Evolutionary conservation across 495 filamentous ascomycete genomes (phyloP).

Genomic region (Xylaria castorea): DNA sequence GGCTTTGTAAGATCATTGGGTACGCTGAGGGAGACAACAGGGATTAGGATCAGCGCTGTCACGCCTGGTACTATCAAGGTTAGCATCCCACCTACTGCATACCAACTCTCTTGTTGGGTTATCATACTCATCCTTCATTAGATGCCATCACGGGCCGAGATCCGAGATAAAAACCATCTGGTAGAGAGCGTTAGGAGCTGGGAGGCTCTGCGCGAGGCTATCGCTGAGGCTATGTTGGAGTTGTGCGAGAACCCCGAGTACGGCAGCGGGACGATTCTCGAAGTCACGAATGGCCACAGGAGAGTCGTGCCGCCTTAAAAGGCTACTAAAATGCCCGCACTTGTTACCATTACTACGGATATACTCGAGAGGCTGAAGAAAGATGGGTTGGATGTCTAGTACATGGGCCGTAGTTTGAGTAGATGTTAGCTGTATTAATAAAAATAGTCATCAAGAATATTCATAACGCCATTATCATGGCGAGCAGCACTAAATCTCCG

Average conservation of each 20-base stretch:
- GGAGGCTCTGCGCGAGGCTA: slow-evolving; percentile 21
- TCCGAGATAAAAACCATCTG: slow-evolving; percentile 67
- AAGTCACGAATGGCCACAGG: slow-evolving; percentile 62
- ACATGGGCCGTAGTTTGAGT: background rate
- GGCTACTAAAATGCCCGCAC: background rate
- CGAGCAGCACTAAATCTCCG: background rate
- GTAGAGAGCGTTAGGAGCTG: slow-evolving; percentile 33
- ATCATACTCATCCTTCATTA: slow-evolving; percentile 27
- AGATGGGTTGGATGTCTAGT: slow-evolving; percentile 6
- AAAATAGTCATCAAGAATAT: too few relatives aligned
- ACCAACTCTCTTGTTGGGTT: background rate
- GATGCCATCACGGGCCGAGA: slow-evolving; percentile 70
- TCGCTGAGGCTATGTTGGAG: slow-evolving; percentile 31
- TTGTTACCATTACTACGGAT: background rate
- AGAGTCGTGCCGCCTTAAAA: slow-evolving; percentile 58
- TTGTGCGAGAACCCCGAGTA: slow-evolving; percentile 28
- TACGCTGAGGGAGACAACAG: slow-evolving; percentile 55
- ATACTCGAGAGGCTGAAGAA: slow-evolving; percentile 17
- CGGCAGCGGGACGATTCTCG: slow-evolving; percentile 57
- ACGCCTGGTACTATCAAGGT: slow-evolving; percentile 66
- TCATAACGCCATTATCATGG: too few relatives aligned
- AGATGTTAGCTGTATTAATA: too few relatives aligned
- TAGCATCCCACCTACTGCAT: background rate
- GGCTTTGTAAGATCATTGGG: slow-evolving; percentile 63
- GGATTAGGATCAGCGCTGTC: slow-evolving; percentile 68